A percentile compares a stretch with the other conserved stretches of the same genome.
phyloP scores from a whole-genome alignment of 768 basidiomycete species.

The Tulasnella sp. region DNA sequence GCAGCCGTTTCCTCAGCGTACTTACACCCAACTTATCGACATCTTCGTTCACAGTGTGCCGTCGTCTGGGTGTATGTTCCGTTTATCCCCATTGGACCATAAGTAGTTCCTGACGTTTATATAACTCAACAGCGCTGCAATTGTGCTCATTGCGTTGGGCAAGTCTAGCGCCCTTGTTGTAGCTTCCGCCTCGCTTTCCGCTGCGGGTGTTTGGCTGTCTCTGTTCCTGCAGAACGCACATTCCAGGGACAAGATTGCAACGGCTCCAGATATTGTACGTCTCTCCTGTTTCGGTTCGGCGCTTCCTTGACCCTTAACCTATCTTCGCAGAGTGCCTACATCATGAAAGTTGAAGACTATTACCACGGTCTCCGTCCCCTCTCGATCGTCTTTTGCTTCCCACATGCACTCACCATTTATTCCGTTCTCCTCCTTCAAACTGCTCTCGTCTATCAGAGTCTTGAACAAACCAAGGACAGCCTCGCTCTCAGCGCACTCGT shows the following conservation, averaged over 20 bases:
- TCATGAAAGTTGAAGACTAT: slow-evolving; percentile 11
- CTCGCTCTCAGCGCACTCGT: neutral
- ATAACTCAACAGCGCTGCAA: too few relatives aligned
- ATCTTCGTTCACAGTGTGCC: neutral
- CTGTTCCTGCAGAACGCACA: slow-evolving; percentile 1
- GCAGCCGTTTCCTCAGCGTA: neutral
- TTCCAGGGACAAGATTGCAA: neutral
- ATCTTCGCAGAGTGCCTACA: slow-evolving; percentile 2
- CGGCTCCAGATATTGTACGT: slow-evolving; percentile 11
- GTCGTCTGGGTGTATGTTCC: slow-evolving; percentile 12
- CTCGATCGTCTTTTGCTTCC: slow-evolving; percentile 2
- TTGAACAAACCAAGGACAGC: neutral
- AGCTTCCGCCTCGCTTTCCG: neutral
- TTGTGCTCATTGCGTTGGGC: too few relatives aligned
- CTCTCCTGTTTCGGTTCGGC: neutral
- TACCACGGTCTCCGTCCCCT: slow-evolving; percentile 11
- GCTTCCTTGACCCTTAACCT: neutral
- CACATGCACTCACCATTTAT: slow-evolving; percentile 7
- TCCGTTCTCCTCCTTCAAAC: neutral
- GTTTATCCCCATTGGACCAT: too few relatives aligned
- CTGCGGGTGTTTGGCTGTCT: neutral
- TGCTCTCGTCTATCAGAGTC: neutral
- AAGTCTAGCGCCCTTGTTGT: neutral
- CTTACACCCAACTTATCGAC: neutral
- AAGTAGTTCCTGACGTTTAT: too few relatives aligned